Conservation (phyloP, 352 stramenopile species). For the Blastocystis sp. region DNA sequence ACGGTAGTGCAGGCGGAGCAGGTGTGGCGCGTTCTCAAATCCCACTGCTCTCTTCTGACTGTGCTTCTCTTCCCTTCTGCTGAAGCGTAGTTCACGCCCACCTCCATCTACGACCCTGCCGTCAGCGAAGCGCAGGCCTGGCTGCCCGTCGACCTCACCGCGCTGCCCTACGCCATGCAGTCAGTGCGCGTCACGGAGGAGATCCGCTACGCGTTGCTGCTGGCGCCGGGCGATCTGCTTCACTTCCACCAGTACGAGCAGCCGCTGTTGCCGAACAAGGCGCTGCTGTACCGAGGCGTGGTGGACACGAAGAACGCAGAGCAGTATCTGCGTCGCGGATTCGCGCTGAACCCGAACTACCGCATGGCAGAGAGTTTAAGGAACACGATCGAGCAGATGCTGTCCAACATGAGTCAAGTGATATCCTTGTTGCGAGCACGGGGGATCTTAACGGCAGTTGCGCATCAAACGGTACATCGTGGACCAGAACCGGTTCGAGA, state of each 20-base stretch:
- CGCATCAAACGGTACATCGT: conserved; percentile 3
- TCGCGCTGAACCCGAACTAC: neutral
- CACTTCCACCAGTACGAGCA: neutral
- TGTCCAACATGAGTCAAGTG: conserved; percentile 12
- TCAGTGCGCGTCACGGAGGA: neutral
- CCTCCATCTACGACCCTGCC: neutral
- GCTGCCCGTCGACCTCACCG: neutral
- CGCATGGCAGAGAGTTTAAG: neutral
- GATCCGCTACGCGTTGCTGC: neutral
- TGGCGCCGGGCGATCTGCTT: neutral
- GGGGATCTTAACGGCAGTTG: conserved; percentile 19
- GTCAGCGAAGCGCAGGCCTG: neutral
- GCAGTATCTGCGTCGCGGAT: conserved; percentile 20
- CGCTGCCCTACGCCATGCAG: neutral
- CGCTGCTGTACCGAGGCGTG: neutral
- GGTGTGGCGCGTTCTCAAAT: conserved; percentile 49
- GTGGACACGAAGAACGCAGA: neutral
- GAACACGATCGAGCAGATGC: neutral
- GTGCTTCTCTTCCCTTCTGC: neutral
- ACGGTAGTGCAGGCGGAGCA: neutral
- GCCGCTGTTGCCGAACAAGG: neutral
- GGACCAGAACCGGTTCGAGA: neutral
- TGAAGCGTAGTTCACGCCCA: conserved; percentile 6
- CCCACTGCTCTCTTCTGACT: conserved; percentile 11
- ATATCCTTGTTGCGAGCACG: conserved; percentile 10